Evolutionary conservation across 1,284 basidiomycete species (phyloP).

Genomic region (Irpex rosettiformis): DNA sequence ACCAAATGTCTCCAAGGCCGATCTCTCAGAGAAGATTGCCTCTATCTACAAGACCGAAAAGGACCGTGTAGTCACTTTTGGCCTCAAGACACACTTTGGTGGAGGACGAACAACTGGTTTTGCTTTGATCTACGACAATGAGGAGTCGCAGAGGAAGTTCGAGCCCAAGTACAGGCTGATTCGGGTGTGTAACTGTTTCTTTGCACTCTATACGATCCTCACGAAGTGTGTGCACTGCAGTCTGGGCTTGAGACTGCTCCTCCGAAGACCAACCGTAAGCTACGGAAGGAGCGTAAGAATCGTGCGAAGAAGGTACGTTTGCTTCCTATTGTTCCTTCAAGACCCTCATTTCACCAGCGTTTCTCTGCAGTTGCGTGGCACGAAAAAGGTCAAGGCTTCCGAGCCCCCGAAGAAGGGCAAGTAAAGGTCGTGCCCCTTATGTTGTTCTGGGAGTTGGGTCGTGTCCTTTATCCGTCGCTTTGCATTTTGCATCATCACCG

Average conservation of each 20-base stretch:
- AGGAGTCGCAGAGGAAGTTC: conserved; percentile 93
- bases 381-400: conserved; percentile 90
- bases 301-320: conserved; percentile 87
- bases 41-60: conserved; percentile 78
- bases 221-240: conserved; percentile 38
- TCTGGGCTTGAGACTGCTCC: conserved; percentile 83
- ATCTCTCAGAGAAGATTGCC: conserved; percentile 93
- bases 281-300: conserved; percentile 99
- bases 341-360: not conserved
- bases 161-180: conserved; percentile 97
- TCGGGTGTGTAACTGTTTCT: conserved; percentile 61
- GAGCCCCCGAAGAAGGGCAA: conserved; percentile 87
- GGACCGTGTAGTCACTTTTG: conserved; percentile 73
- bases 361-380: conserved; percentile 72
- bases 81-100: conserved; percentile 93
- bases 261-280: conserved; percentile 92
- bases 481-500: conserved; percentile 26
- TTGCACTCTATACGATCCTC: conserved; percentile 6
- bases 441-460: conserved; percentile 20
- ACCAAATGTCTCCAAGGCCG: conserved; percentile 91
- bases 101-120: conserved; percentile 98
- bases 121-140: conserved; percentile 97
- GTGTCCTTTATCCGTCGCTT: conserved; percentile 24
- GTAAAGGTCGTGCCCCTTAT: conserved; percentile 42
- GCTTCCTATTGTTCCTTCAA: not conserved